phyloP scores from a whole-genome alignment of 345 rosid genomes.

The Barbarea vulgaris region DNA sequence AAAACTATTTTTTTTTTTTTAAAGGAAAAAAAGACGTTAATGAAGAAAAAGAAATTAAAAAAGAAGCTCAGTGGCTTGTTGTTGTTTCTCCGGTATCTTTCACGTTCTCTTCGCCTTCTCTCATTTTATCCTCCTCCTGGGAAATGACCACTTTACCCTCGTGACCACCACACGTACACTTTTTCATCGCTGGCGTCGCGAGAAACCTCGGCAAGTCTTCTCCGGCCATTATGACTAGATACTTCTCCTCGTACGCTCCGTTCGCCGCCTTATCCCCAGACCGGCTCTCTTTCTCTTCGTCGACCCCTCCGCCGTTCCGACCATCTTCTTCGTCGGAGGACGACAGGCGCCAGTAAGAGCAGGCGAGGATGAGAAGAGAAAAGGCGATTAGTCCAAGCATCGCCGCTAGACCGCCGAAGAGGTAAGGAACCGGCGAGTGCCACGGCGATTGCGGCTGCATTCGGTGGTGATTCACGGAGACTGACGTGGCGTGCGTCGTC shows the following conservation, averaged over 20 bases:
- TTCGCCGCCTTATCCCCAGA: slow-evolving; percentile 32
- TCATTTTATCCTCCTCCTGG: slow-evolving; percentile 30
- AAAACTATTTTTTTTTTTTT: slow-evolving; percentile 4
- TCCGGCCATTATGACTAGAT: slow-evolving; percentile 80
- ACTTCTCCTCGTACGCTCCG: slow-evolving; percentile 58
- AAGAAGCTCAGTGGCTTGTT: slow-evolving; percentile 35
- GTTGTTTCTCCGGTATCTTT: slow-evolving; percentile 42
- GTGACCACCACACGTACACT: slow-evolving; percentile 43
- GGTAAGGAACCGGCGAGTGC: slow-evolving; percentile 82
- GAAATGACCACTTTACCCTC: slow-evolving; percentile 29
- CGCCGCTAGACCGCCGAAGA: slow-evolving; percentile 79
- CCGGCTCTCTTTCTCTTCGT: slow-evolving; percentile 49
- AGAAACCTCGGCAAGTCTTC: slow-evolving; percentile 62
- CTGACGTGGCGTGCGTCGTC: slow-evolving; percentile 18
- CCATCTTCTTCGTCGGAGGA: slow-evolving; percentile 35
- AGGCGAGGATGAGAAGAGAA: slow-evolving; percentile 73
- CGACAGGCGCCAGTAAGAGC: slow-evolving; percentile 66
- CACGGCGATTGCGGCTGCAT: slow-evolving; percentile 57
- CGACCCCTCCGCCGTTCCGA: slow-evolving; percentile 43
- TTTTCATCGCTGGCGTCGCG: slow-evolving; percentile 63
- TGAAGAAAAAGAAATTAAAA: background rate
- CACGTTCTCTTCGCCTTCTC: slow-evolving; percentile 43
- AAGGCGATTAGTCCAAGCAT: slow-evolving; percentile 78
- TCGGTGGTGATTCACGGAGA: slow-evolving; percentile 6
- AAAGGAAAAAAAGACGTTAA: background rate